Percentiles rank a stretch among this genome's conserved stretches.
phyloP scores from a whole-genome alignment of 2,329 filamentous ascomycete species.

The Venturia effusa region DNA sequence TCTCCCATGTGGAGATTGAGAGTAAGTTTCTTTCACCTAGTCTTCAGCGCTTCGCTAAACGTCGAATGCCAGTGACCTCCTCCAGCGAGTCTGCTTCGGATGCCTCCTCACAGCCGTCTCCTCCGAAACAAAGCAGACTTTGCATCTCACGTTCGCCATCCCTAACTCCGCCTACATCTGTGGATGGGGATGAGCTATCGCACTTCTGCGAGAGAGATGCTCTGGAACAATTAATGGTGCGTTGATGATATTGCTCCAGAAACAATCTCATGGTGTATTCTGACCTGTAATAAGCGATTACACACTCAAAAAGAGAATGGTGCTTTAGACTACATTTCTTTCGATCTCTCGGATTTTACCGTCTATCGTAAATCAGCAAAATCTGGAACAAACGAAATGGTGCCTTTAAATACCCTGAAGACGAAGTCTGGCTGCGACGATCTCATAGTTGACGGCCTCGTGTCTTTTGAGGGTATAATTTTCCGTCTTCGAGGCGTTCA shows the following conservation, averaged over 20 bases:
- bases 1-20: too few relatives aligned
- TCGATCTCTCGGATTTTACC: not conserved
- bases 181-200: not conserved
- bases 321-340: not conserved
- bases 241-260: not conserved
- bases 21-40: too few relatives aligned
- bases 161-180: not conserved
- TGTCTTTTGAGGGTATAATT: not conserved
- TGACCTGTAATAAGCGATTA: not conserved
- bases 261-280: not conserved
- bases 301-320: too few relatives aligned
- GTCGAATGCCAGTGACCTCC: too few relatives aligned
- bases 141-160: not conserved
- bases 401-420: too few relatives aligned
- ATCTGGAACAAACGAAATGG: too few relatives aligned
- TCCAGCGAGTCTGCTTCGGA: too few relatives aligned
- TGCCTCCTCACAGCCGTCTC: not conserved
- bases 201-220: not conserved
- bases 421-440: conserved; percentile 11
- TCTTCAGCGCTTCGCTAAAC: too few relatives aligned
- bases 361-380: too few relatives aligned
- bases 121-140: not conserved
- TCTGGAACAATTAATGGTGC: not conserved
- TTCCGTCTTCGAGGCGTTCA: not conserved
- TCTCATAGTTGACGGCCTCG: conserved; percentile 19